phyloP scores from a whole-genome alignment of 495 filamentous ascomycete genomes.

The Aspergillus carlsbadensis region DNA sequence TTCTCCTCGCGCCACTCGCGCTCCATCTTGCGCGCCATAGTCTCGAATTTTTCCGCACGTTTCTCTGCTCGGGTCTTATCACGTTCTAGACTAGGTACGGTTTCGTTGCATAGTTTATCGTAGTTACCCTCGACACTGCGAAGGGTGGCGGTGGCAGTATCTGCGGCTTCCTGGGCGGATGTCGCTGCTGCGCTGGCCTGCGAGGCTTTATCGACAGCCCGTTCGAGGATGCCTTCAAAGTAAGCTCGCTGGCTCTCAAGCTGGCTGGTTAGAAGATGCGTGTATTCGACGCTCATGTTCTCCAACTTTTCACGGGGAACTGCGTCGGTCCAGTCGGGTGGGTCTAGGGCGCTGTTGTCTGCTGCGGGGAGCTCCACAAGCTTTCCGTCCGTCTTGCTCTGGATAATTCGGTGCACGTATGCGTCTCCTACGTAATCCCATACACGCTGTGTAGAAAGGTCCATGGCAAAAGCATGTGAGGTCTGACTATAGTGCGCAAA shows the following conservation, averaged over 20 bases:
- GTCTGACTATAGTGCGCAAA: slow-evolving; percentile 92
- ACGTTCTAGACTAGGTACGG: slow-evolving; percentile 64
- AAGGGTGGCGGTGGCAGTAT: slow-evolving; percentile 50
- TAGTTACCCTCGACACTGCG: slow-evolving; percentile 55
- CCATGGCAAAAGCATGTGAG: slow-evolving; percentile 86
- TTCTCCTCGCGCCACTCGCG: slow-evolving; percentile 87
- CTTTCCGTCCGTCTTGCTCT: slow-evolving; percentile 85
- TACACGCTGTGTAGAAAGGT: slow-evolving; percentile 87
- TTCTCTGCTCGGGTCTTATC: slow-evolving; percentile 67
- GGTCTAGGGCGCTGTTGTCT: slow-evolving; percentile 43
- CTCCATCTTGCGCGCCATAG: slow-evolving; percentile 71
- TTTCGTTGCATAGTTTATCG: slow-evolving; percentile 53
- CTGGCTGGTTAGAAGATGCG: slow-evolving; percentile 86
- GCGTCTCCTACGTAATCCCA: slow-evolving; percentile 96
- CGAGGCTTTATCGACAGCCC: slow-evolving; percentile 87
- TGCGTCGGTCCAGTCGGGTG: slow-evolving; percentile 58
- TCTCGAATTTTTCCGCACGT: slow-evolving; percentile 66
- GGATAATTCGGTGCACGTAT: slow-evolving; percentile 93
- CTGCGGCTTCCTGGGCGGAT: slow-evolving; percentile 55
- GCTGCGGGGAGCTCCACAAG: slow-evolving; percentile 75
- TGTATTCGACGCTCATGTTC: slow-evolving; percentile 88
- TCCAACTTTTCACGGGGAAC: slow-evolving; percentile 91
- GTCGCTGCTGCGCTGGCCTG: slow-evolving; percentile 67
- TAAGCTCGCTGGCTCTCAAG: slow-evolving; percentile 90
- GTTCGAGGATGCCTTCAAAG: slow-evolving; percentile 90